Base-by-base conservation (phyloP, 2,329 filamentous ascomycete genomes). In the Trichoderma koningii region DNA sequence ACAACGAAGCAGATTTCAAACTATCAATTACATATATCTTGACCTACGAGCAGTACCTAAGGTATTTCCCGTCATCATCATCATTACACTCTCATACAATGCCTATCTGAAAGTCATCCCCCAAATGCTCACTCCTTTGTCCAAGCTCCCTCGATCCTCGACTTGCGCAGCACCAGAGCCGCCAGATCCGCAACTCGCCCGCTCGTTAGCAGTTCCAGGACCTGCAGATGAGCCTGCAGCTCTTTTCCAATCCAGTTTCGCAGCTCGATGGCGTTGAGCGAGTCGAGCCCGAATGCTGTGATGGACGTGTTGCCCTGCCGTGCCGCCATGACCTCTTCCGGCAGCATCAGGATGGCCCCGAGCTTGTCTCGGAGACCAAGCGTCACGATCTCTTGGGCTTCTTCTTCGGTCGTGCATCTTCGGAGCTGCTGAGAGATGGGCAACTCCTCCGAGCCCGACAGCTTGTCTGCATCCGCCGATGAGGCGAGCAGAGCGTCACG, bases 131-230 rank as follows among this genome's bases (percentile, higher is more conserved):
- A 45, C 50, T 63, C 53, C 50, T 63, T 30, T 10, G 50, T 63
- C 71, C 70, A 71, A 3, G 61, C 62, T 26, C 69, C 67, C 7
- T 68, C 56, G 15, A 73, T 69, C 10, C 69, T 69, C 7, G 69
- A 70, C 67, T 74, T 74, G 41, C 68, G 70, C 55, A 75, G 60
- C 17, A 74, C 69, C 41, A 72, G 42, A 3, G 48, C 66, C 17
- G 71, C 68, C 60, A 73, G 45, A 55, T 73, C 71, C 1, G 48
- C 53, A 50, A 73, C 52, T 21, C 77, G 80, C 1, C 82, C 82
- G 69, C 81, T 83, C 6, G 79, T 82, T 44, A 86, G 73, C 66
- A 86, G 71, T 70, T 87, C 83, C 66, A 86, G 71, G 0, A 86
- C 83, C 72, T 86, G 82, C 70, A 85, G 69, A 63, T 81, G 70